Evolutionary conservation across 441 rosid genomes (phyloP).

Genomic region (Erysimum cheiri): DNA sequence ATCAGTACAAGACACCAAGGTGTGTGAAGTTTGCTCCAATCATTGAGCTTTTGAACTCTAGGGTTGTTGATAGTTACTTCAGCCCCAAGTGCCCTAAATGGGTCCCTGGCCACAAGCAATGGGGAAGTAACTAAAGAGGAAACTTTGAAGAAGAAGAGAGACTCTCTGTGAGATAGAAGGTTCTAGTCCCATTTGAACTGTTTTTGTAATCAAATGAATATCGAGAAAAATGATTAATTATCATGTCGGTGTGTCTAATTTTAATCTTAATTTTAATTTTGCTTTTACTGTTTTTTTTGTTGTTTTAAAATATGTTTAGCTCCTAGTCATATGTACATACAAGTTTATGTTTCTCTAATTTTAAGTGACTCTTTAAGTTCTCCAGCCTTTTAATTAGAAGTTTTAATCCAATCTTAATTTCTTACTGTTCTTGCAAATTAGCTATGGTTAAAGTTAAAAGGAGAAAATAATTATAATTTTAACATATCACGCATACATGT

Average conservation of each 20-base stretch:
- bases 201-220: constrained; percentile 57
- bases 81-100: constrained; percentile 83
- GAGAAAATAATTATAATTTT: not conserved
- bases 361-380: not conserved
- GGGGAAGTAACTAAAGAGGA: constrained; percentile 49
- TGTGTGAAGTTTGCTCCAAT: constrained; percentile 78
- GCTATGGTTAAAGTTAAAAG: constrained; percentile 43
- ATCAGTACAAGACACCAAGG: constrained; percentile 81
- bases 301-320: constrained; percentile 19
- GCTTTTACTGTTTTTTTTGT: not conserved
- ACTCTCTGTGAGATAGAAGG: constrained; percentile 32
- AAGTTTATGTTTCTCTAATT: constrained; percentile 52
- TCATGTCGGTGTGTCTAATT: constrained; percentile 51
- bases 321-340: constrained; percentile 62
- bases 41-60: constrained; percentile 67
- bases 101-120: constrained; percentile 73
- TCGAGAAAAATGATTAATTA: constrained; percentile 46
- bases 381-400: not conserved
- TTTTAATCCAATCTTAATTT: constrained; percentile 36
- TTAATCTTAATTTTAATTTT: constrained; percentile 30
- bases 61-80: constrained; percentile 57
- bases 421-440: constrained; percentile 52
- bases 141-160: constrained; percentile 20
- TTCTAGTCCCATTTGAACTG: constrained; percentile 46
- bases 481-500: not conserved